Percentiles rank a stretch among this genome's conserved stretches.
phyloP scores from a whole-genome alignment of 1,139 yeast species.

The Geotrichum histeridarum region DNA sequence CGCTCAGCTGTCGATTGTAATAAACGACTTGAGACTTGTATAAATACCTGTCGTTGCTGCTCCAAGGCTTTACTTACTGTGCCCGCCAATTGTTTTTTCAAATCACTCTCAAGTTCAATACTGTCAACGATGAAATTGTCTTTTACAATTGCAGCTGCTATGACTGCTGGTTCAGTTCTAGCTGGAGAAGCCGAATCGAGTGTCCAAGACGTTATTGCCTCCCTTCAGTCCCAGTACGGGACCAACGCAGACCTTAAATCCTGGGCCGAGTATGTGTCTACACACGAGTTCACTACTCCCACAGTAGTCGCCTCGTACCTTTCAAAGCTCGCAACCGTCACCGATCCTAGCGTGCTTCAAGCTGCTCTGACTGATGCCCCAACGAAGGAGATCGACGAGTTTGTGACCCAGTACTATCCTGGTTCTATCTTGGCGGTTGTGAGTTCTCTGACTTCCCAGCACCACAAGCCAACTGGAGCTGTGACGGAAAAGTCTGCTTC shows the following conservation, averaged over 20 bases:
- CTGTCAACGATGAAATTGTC: background rate
- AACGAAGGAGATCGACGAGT: background rate
- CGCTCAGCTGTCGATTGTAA: no score
- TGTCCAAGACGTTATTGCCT: background rate
- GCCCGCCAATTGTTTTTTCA: no score
- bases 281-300: constrained; percentile 2
- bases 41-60: no score
- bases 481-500: background rate
- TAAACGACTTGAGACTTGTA: no score
- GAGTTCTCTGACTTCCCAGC: background rate
- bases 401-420: background rate
- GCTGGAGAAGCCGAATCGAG: background rate
- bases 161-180: background rate
- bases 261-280: background rate
- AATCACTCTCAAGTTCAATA: no score
- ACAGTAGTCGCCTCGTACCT: background rate
- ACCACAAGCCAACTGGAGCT: background rate
- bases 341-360: background rate
- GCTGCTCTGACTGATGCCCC: background rate
- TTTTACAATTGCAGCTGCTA: background rate
- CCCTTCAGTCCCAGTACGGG: background rate
- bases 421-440: background rate
- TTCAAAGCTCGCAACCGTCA: background rate
- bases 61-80: no score
- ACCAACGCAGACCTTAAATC: background rate